Evolutionary conservation across 1,139 yeast genomes (phyloP).

Genomic region (Blastobotrys apis): DNA sequence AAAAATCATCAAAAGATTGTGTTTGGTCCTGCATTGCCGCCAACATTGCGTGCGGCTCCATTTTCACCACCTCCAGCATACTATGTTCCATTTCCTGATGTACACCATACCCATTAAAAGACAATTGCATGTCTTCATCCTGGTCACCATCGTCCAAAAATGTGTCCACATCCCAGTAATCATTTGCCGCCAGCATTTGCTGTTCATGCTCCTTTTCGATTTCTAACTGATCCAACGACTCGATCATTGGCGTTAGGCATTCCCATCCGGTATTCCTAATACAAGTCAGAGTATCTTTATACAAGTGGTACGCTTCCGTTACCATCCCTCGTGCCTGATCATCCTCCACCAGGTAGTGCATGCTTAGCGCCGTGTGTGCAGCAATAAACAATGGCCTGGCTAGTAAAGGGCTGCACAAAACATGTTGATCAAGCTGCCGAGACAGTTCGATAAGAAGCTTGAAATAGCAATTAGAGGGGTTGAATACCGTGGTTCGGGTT

Average conservation of each 20-base stretch:
- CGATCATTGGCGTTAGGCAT: not conserved
- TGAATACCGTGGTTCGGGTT: conserved; percentile 1
- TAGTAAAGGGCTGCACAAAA: conserved; percentile 4
- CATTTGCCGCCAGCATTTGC: not conserved
- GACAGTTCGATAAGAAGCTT: conserved; percentile 4
- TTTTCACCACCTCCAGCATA: too few species aligned
- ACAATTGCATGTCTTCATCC: conserved; percentile 2
- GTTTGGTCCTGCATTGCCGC: too few species aligned
- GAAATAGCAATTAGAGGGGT: not conserved
- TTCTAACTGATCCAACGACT: not conserved
- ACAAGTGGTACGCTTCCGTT: too few species aligned
- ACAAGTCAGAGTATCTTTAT: not conserved
- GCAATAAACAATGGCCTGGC: conserved; percentile 7
- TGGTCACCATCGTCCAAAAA: not conserved
- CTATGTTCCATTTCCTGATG: too few species aligned
- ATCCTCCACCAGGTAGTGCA: not conserved
- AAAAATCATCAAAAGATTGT: not conserved
- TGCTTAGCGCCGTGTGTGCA: conserved; percentile 1
- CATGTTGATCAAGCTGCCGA: not conserved
- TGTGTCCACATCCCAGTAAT: conserved; percentile 6
- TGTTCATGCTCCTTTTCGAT: not conserved
- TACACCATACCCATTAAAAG: not conserved
- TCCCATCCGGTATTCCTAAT: conserved; percentile 3
- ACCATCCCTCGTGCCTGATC: not conserved
- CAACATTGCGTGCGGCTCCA: too few species aligned